phyloP scores from a whole-genome alignment of 306 rosid genomes.

The Sphenostylis stenocarpa region DNA sequence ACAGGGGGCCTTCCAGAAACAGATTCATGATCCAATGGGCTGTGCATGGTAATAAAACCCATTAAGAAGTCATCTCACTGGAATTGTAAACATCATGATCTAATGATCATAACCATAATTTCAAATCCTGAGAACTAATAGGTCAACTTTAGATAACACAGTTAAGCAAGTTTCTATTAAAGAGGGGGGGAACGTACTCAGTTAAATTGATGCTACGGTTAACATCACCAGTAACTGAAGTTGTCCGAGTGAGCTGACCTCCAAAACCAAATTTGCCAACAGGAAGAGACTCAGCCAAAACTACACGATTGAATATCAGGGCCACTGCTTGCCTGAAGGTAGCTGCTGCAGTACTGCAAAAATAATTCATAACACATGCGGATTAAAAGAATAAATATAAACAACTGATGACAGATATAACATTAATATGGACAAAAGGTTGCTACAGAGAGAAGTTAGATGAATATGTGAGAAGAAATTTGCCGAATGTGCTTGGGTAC shows the following conservation, averaged over 20 bases:
- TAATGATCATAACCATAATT: conserved; percentile 44
- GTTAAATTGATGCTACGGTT: conserved; percentile 70
- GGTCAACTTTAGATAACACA: conserved; percentile 28
- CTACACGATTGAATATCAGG: conserved; percentile 80
- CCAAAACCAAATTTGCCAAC: conserved; percentile 75
- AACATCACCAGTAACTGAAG: conserved; percentile 79
- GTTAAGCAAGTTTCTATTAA: conserved; percentile 18
- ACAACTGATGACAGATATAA: neutral
- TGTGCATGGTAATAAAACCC: conserved; percentile 39
- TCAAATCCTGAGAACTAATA: conserved; percentile 1
- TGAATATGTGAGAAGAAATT: neutral
- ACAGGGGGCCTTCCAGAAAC: conserved; percentile 54
- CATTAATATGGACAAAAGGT: conserved; percentile 17
- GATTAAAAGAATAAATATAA: conserved; percentile 13
- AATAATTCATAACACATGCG: conserved; percentile 38
- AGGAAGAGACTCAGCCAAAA: conserved; percentile 89
- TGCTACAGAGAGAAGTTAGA: neutral
- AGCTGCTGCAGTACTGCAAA: conserved; percentile 96
- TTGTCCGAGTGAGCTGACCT: conserved; percentile 71
- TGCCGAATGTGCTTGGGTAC: too few species aligned
- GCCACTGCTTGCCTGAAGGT: conserved; percentile 99
- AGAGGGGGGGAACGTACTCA: conserved; percentile 53
- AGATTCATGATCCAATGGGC: conserved; percentile 67
- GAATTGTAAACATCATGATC: conserved; percentile 39
- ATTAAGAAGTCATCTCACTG: neutral